These are phyloP conservation scores for Trichosanthes truncata DNA, from an alignment of 306 rosid genomes.

Conservation along the genomic window DNA sequence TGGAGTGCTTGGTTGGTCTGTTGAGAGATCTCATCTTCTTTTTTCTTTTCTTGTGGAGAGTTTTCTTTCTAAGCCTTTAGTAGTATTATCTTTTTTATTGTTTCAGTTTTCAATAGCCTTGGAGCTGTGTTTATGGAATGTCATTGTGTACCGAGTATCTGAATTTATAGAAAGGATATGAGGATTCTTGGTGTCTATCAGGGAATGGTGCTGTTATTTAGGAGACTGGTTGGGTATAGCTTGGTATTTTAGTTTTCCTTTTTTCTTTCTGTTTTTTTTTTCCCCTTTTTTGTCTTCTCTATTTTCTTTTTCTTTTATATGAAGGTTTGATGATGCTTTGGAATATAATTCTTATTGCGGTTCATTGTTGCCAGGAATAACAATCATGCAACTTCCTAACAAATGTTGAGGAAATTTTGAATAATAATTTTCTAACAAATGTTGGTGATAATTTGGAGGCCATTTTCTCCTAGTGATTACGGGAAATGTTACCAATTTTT, in stretches of 20 bases:
- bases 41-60: conserved; percentile 18
- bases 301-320: not conserved
- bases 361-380: not conserved
- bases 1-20: conserved; percentile 13
- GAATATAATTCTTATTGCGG: not conserved
- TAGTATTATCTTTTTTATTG: conserved; percentile 17
- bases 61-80: conserved; percentile 27
- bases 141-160: conserved; percentile 9
- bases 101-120: not conserved
- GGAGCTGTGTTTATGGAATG: conserved; percentile 1
- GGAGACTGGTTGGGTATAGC: conserved; percentile 2
- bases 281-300: not conserved
- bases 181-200: not conserved
- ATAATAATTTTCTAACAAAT: not conserved
- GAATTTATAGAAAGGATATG: conserved; percentile 1
- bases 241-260: not conserved
- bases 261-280: not conserved
- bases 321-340: not conserved
- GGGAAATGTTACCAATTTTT: too few relatives aligned
- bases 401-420: not conserved
- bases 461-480: too few relatives aligned
- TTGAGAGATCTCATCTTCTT: conserved; percentile 16
- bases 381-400: not conserved
- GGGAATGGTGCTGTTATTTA: not conserved
- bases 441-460: too few relatives aligned